Base-by-base conservation (phyloP, 768 basidiomycete genomes). In the Xanthoconium purpureum region DNA sequence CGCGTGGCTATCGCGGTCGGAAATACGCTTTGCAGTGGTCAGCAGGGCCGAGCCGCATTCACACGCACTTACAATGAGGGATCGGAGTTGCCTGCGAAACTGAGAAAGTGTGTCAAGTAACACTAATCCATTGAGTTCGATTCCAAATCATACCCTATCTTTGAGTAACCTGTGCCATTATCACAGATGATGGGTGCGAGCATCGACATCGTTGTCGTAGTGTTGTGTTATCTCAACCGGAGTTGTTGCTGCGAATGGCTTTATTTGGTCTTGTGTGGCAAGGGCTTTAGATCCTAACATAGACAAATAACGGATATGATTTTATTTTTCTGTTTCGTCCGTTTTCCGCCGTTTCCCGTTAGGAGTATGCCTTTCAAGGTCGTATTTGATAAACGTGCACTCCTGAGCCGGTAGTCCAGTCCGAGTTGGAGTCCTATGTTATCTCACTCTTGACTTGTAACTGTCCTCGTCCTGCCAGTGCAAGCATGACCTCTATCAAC, bases 81-180 rank as follows among this genome's bases (percentile, higher is more conserved):
- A 75, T 98, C 95, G 45, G 94, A 97, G 76, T 99, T 99, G 52
- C 96, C 96, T 43, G 97, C 95, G 74, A 97, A 98, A 36, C 96
- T 95, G 66, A 47, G 47, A 59, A 10, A 15, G 43, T 47, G 59
- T 5, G 35, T 65, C 44, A 72, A 47, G 30, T 24, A 58, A 52
- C 35, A 30, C 52, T 38, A 33, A 12, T 12, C 13, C 29, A 17
- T 35, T 17, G 20, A n/a, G 55, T 51, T 24, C 24, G 6, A 35
- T 12, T 10, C 13, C 1, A 24, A 30, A 20, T 42, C 87, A 43
- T 71, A 94, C 94, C 95, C 96, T 73, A 98, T 88, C 83, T 98
- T 98, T 12, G 95, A 96, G 74, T 82, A 98, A 35, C 96, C 95
- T 44, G 95, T 97, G 40, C 95, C 95, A 79, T 98, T 97, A 78